Base-by-base conservation (phyloP, 805 yeast genomes). In the Ogataea pignaliae region DNA sequence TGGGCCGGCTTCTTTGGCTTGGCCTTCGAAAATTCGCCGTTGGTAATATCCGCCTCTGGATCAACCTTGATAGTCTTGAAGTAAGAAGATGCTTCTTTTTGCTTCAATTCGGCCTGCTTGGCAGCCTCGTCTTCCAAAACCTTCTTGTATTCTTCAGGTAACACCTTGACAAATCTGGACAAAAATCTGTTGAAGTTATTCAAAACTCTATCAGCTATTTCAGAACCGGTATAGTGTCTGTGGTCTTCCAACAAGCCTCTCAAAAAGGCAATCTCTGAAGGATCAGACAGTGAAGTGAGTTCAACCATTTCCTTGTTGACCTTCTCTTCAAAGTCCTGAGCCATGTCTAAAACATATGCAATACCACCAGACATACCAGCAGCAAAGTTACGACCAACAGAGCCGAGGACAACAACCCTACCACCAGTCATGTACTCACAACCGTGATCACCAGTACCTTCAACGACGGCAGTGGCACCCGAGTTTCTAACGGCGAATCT, bases 361-460 rank as follows among this genome's bases (percentile, higher is more conserved):
- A 93, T 91, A 80, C 99, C 99, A 70, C 99, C 99, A 57, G 97
- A 90, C 85, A 93, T 93, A 74, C 99, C 99, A 44, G 99, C 96
- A 49, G 87, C 97, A 64, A 86, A 86, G 73, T 89, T 84, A 51
- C 97, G 81, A 46, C 96, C 97, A 57, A 96, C 87, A 47, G 81
- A 70, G 38, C 97, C 96, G 55, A 91, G 77, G 39, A 91, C 89
- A 61, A 91, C 88, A 50, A 93, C 96, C 59, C 98, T 81, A 64
- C 99, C 99, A 66, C 99, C 98, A 56, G 98, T 90, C 99, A 91
- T 91, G 71, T 91, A 91, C 71, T 91, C 99, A 72, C 97, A 91
- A 41, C 99, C 99, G 66, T 91, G 97, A 66, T 91, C 97, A 72
- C 99, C 99, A 52, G 87, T 83, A 61, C 96, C 97, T 69, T 91